Percentiles rank a stretch among this genome's conserved stretches.
Evolutionary conservation across 371 early-diverging fungal genomes (phyloP).

Genomic region (Apophysomyces ossiformis): DNA sequence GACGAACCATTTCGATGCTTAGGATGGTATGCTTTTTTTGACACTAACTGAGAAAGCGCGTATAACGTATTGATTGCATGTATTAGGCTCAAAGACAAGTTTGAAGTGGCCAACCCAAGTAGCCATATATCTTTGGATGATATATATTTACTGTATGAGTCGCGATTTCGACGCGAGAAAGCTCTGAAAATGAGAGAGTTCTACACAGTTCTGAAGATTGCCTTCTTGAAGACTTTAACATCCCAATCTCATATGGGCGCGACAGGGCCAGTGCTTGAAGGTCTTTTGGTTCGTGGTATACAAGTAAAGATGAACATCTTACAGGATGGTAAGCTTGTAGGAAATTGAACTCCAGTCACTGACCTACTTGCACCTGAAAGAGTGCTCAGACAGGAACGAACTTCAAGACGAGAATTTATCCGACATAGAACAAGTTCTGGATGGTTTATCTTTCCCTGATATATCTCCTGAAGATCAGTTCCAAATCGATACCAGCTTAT

Average conservation of each 20-base stretch:
- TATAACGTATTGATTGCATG: not conserved
- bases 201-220: conserved; percentile 43
- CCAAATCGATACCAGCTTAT: no score
- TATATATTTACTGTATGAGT: conserved; percentile 34
- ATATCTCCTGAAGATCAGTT: no score
- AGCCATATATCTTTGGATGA: conserved; percentile 31
- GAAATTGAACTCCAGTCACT: not conserved
- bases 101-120: conserved; percentile 24
- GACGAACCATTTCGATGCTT: conserved; percentile 47
- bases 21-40: conserved; percentile 31
- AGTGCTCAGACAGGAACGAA: no score
- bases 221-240: conserved; percentile 27
- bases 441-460: no score
- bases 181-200: conserved; percentile 33
- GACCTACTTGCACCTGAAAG: no score
- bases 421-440: no score
- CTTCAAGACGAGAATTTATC: no score
- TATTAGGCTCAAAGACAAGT: conserved; percentile 40
- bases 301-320: conserved; percentile 37
- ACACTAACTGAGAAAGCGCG: not conserved
- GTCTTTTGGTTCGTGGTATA: conserved; percentile 28
- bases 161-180: conserved; percentile 39
- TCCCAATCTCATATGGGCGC: not conserved
- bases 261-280: conserved; percentile 23
- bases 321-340: conserved; percentile 20